Base-by-base conservation (phyloP, 1,284 basidiomycete genomes). In the Rhodotorula sp. region DNA sequence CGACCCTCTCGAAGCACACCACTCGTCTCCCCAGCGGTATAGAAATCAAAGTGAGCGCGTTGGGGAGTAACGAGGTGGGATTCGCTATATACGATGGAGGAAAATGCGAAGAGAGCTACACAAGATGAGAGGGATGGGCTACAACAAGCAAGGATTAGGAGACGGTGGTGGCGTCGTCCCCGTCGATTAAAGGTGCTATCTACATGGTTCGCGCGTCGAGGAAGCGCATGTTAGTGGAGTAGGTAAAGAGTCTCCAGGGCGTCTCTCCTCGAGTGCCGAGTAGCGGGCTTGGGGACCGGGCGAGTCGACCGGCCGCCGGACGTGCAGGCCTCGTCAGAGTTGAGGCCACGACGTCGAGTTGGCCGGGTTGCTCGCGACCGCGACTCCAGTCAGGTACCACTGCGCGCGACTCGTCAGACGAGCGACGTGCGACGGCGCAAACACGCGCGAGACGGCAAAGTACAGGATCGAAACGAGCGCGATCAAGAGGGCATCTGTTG, bases 401-500 rank as follows among this genome's bases (percentile, higher is more conserved):
- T n/a, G 23, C n/a, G 26, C 4, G 14, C 60, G 28, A 14, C 26
- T 26, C 8, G 48, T 60, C 54, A 67, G 5, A 31, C 45, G 38
- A 7, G 45, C 23, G 34, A 62, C 18, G 47, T 26, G 38, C 5
- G 66, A 8, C 4, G 60, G 60, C 5, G 52, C 50, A n/a, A 67
- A 45, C 54, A 67, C 43, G 60, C 54, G 66, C 31, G 60, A 57
- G 60, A 57, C 16, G 60, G 60, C 34, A 50, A 67, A 26, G 54
- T 67, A 67, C 23, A 47, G 3, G 34, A 67, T 16, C 54, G 19
- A 7, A 48, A 67, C 3, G 47, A 62, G 52, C n/a, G 55, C 18
- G 60, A 67, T 34, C 23, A 67, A 21, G 60, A 67, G 54, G 15
- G 31, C 3, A 48, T 67, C 66, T 67, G 60, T 31, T 52, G 38